Base-by-base conservation (phyloP, 2,329 filamentous ascomycete species). In the Aspergillus sp. region DNA sequence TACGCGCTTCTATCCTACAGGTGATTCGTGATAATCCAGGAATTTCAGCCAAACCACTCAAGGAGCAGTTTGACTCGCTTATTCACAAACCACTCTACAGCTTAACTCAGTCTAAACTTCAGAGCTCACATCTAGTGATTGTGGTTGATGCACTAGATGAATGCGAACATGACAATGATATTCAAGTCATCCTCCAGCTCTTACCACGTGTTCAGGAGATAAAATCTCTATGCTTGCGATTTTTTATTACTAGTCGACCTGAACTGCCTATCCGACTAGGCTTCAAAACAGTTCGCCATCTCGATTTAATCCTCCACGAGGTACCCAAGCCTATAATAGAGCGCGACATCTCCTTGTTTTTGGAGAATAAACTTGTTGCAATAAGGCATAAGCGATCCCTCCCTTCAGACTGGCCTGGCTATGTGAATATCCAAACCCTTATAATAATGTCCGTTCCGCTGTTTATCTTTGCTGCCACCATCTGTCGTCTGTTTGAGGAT, bases 61-160 rank as follows among this genome's bases (percentile, higher is more conserved):
- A 44, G 12, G 63, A 68, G n/a, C 67, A 73, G 26, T 72, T 67
- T 45, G 39, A 65, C 1, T 54, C 68, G 38, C 62, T 72, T 1
- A 26, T 72, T 17, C 52, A 64, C 15, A 48, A 60, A 26, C 69
- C 67, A 15, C 51, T 71, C 9, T 15, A 32, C 6, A 24, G 18
- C 15, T 18, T 41, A 18, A 45, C 5, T 17, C 20, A 45, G 30
- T 30, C 15, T 4, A 30, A 45, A 30, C 43, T 17, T 15, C 43
- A 32, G 43, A 49, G 32, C 32, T 38, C 32, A 7, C 18, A 8
- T 15, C 17, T 39, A 4, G 12, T 49, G 34, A 39, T 49, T 49
- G 47, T 49, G 32, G 20, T 49, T 24, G 47, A 49, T 39, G 47
- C 47, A 13, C 34, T 49, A 9, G 47, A 49, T 39, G 47, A 49